Evolutionary conservation across 768 basidiomycete genomes (phyloP).

Genomic region (Tulasnella sp.): DNA sequence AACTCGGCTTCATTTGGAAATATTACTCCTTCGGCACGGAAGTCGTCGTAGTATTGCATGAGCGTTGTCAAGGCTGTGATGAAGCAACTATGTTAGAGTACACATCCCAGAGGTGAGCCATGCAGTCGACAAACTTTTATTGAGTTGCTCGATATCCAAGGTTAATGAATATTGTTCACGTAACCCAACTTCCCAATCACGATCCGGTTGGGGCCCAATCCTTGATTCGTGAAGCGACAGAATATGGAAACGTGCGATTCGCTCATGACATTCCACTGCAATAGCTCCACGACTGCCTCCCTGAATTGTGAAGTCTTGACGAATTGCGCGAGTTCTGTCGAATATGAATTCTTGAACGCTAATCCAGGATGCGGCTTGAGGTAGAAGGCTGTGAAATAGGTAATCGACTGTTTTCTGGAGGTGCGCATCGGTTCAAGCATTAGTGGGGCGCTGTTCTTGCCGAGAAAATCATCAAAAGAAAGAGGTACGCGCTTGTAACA

Average conservation of each 20-base stretch:
- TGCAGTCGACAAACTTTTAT: constrained; percentile 70
- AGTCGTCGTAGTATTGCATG: constrained; percentile 92
- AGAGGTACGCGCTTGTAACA: constrained; percentile 65
- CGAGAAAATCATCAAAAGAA: neutral
- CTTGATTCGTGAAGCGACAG: constrained; percentile 63
- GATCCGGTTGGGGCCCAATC: constrained; percentile 10
- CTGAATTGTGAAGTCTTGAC: constrained; percentile 95
- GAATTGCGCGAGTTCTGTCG: constrained; percentile 85
- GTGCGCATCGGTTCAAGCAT: constrained; percentile 32
- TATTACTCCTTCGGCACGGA: constrained; percentile 58
- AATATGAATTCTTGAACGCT: constrained; percentile 79
- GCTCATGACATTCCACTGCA: constrained; percentile 89
- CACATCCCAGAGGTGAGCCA: constrained; percentile 8
- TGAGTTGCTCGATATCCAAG: constrained; percentile 85
- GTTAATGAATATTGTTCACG: constrained; percentile 24
- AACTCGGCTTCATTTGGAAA: constrained; percentile 92
- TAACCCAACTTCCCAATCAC: constrained; percentile 26
- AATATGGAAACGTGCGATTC: constrained; percentile 93
- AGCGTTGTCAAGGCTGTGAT: constrained; percentile 83
- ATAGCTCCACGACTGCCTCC: constrained; percentile 65
- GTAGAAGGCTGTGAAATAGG: constrained; percentile 82
- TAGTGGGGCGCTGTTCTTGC: constrained; percentile 18
- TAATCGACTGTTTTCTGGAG: constrained; percentile 84
- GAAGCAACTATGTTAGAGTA: neutral
- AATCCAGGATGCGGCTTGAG: constrained; percentile 65